Evolutionary conservation across 208 protist genomes (phyloP), one percentile per base, ranked within the genome.

Genomic region (Leishmania major): DNA sequence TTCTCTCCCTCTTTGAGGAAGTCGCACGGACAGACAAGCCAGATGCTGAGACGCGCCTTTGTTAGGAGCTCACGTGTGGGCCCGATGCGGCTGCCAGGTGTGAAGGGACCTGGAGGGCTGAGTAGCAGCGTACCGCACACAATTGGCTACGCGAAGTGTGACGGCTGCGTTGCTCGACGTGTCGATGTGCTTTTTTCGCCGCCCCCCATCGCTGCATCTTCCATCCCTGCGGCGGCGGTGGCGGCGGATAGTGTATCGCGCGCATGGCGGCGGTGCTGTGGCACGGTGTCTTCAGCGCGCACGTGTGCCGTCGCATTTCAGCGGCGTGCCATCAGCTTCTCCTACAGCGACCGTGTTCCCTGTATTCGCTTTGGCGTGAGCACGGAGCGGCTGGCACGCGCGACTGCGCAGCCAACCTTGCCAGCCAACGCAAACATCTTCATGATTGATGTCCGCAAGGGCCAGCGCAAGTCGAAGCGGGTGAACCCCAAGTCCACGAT

Each of bases 371-470:
- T 86, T n/a, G 35, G 69, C 73, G 67, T 86, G 40, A 64, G 53
- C 74, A 86, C 82, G 10, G 76, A 35, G 45, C 40, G 60, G 28
- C 78, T 86, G 35, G 71, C 82, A 1, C 82, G 82, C 28, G 76
- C 78, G n/a, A 86, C 75, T 6, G 40, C 45, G 43, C 78, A 86
- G 73, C 66, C 83, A 7, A 78, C 72, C 17, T 67, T 86, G 67
- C 83, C 83, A 7, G 47, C 83, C 25, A 64, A 17, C 40, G 83
- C 83, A 0, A 86, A 80, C 51, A 75, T 86, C 49, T 86, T 77
- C 51, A 43, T 83, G 47, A 83, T 86, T 19, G 83, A 86, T n/a
- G 22, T 80, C 5, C 83, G 83, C 74, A 83, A 79, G 79, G 79
- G 64, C 51, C 83, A 80, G 40, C 53, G 77, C 55, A 84, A 67